These are phyloP conservation scores for Priceomyces haplophilus DNA, from an alignment of 805 yeast species.

Conservation along the genomic window DNA sequence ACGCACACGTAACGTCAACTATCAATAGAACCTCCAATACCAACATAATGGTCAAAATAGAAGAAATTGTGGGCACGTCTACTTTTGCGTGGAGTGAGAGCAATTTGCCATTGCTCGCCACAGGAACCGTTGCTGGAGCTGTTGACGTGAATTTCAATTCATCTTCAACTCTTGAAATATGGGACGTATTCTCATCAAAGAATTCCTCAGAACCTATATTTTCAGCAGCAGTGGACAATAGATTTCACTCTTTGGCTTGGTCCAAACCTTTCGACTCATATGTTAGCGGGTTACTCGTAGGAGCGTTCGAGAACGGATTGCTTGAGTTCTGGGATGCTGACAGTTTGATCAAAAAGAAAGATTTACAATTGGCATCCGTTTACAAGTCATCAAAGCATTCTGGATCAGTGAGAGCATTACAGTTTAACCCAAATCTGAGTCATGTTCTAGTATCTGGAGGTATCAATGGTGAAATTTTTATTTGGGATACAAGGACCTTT, in stretches of 20 bases:
- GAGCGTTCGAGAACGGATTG: constrained; percentile 82
- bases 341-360: constrained; percentile 40
- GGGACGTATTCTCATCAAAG: constrained; percentile 57
- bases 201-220: constrained; percentile 30
- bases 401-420: constrained; percentile 67
- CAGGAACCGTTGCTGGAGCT: constrained; percentile 96
- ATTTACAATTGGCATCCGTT: constrained; percentile 42
- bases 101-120: constrained; percentile 69
- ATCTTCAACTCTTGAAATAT: constrained; percentile 71
- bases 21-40: not conserved
- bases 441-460: constrained; percentile 85
- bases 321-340: constrained; percentile 77
- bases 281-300: constrained; percentile 65
- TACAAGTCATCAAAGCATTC: constrained; percentile 57
- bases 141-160: constrained; percentile 85
- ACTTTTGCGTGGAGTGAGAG: constrained; percentile 96
- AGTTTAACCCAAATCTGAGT: constrained; percentile 71
- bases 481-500: constrained; percentile 81
- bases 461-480: constrained; percentile 77
- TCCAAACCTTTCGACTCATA: constrained; percentile 52
- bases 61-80: constrained; percentile 81
- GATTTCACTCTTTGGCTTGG: constrained; percentile 84
- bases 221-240: constrained; percentile 31
- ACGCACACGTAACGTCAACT: not conserved
- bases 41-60: constrained; percentile 66